phyloP scores from a whole-genome alignment of 2,329 filamentous ascomycete species.

The Sclerotinia minor region DNA sequence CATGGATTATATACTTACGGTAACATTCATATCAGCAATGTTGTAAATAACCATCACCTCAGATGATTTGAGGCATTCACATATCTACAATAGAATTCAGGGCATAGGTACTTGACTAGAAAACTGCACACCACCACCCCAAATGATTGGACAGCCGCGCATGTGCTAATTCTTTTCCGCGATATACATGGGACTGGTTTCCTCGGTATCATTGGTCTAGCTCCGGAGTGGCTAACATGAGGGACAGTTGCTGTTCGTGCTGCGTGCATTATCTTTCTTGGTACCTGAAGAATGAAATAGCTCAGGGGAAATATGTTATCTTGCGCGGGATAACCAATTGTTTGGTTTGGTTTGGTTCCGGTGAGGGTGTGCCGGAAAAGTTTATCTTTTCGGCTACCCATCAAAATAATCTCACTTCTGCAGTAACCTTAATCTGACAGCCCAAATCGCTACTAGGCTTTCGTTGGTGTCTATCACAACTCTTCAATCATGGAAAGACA shows the following conservation, averaged over 20 bases:
- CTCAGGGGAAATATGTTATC: too few species aligned
- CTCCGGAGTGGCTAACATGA: neutral
- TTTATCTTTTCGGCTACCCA: neutral
- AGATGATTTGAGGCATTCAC: neutral
- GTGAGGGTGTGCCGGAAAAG: neutral
- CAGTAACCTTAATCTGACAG: neutral
- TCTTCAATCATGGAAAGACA: too few species aligned
- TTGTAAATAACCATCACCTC: conserved; percentile 7
- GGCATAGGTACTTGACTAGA: neutral
- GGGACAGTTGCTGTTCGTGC: too few species aligned
- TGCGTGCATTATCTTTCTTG: neutral
- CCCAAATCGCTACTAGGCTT: too few species aligned
- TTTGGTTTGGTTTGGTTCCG: too few species aligned
- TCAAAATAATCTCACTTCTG: neutral
- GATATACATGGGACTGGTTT: neutral
- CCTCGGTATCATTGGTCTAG: neutral
- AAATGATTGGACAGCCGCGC: neutral
- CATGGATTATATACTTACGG: neutral
- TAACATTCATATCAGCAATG: conserved; percentile 24
- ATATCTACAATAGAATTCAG: neutral
- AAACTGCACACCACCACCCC: too few species aligned
- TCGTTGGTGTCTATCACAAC: too few species aligned
- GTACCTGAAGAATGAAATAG: neutral
- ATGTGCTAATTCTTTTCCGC: neutral
- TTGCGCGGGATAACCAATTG: too few species aligned